Conservation (phyloP, 2,329 filamentous ascomycete species). For the Nothomitra cinnamomea region DNA sequence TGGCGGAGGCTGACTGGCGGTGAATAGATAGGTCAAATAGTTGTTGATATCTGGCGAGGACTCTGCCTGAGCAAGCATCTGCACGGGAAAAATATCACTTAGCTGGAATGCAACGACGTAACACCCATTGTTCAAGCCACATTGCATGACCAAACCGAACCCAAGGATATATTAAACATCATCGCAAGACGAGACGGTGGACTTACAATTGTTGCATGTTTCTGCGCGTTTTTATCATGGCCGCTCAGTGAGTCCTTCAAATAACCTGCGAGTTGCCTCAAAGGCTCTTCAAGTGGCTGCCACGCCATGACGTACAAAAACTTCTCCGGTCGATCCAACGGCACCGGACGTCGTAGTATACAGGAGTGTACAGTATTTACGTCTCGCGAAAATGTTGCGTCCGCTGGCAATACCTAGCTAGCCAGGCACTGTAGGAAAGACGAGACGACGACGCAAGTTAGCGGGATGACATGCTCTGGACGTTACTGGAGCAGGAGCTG, state of each 20-base stretch:
- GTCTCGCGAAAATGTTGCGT: background rate
- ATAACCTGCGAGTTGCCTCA: slow-evolving; percentile 77
- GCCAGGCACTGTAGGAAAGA: background rate
- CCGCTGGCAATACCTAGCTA: slow-evolving; percentile 2
- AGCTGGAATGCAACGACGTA: slow-evolving; percentile 9
- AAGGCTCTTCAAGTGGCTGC: slow-evolving; percentile 75
- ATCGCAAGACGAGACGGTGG: slow-evolving; percentile 1
- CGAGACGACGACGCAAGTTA: background rate
- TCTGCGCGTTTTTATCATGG: slow-evolving; percentile 62
- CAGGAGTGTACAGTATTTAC: background rate
- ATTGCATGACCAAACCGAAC: background rate
- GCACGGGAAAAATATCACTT: slow-evolving; percentile 1
- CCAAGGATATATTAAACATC: background rate
- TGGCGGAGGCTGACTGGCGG: slow-evolving; percentile 44
- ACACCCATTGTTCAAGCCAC: slow-evolving; percentile 9
- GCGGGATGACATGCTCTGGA: background rate
- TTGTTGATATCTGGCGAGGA: slow-evolving; percentile 87
- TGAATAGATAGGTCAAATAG: slow-evolving; percentile 85
- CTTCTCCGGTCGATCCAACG: background rate
- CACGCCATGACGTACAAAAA: slow-evolving; percentile 51
- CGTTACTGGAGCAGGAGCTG: background rate
- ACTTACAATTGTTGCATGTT: slow-evolving; percentile 75
- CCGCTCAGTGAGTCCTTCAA: slow-evolving; percentile 84
- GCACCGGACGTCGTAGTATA: background rate
- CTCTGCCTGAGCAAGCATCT: slow-evolving; percentile 92